Percentiles rank a stretch among this genome's conserved stretches.
phyloP scores from a whole-genome alignment of 1,284 basidiomycete species.

The Tilletiopsis washingtonensis region DNA sequence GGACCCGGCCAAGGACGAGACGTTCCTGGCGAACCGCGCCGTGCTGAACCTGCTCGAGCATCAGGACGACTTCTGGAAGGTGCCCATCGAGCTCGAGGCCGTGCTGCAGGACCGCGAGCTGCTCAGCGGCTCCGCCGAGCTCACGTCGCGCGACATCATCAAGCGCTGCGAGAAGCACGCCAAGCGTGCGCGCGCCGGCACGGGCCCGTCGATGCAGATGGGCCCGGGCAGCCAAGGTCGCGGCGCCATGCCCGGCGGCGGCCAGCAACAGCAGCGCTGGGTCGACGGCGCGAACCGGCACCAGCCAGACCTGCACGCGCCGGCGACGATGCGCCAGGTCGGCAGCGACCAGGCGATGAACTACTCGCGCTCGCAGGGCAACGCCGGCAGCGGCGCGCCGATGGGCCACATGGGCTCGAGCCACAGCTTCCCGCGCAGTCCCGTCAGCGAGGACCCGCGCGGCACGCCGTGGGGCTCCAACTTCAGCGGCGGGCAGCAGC shows the following conservation, averaged over 20 bases:
- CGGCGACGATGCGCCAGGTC: constrained; percentile 29
- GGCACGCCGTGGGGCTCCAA: too few relatives aligned
- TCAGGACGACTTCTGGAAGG: constrained; percentile 72
- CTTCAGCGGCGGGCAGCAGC: too few relatives aligned
- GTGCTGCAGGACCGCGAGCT: constrained; percentile 41
- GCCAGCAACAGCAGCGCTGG: constrained; percentile 17
- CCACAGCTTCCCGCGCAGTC: constrained; percentile 5
- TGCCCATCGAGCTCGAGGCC: constrained; percentile 38
- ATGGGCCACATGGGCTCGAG: too few relatives aligned
- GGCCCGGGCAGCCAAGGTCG: background rate
- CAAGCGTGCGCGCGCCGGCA: constrained; percentile 8
- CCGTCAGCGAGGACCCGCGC: background rate
- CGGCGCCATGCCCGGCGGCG: constrained; percentile 7
- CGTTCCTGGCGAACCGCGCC: constrained; percentile 71
- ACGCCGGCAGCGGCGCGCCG: background rate
- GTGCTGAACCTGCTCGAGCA: constrained; percentile 64
- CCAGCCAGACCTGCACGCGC: constrained; percentile 26
- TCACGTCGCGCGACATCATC: constrained; percentile 37
- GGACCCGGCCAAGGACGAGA: constrained; percentile 84
- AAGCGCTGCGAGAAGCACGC: constrained; percentile 42
- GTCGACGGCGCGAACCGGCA: constrained; percentile 14
- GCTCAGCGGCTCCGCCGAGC: constrained; percentile 32
- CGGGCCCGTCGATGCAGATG: background rate
- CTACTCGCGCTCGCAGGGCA: background rate
- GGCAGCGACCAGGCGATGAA: background rate